Evolutionary conservation across 2,329 filamentous ascomycete species (phyloP).

Genomic region (Trichoderma arundinaceum): DNA sequence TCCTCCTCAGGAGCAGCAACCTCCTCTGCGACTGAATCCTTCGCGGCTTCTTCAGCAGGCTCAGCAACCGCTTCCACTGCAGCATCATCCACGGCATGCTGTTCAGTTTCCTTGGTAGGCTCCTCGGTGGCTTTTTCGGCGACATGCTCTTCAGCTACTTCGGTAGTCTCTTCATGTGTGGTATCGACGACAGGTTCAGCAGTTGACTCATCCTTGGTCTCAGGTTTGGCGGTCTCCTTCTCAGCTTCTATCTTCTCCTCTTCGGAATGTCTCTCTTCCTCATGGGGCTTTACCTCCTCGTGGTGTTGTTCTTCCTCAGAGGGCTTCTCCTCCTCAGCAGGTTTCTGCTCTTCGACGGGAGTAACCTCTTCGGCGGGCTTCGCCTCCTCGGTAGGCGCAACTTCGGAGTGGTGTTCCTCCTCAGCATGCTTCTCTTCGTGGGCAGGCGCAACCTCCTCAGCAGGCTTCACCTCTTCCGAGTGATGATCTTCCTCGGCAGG

Average conservation of each 20-base stretch:
- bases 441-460: neutral
- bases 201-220: conserved; percentile 25
- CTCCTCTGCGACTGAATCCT: conserved; percentile 9
- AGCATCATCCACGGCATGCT: conserved; percentile 1
- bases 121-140: conserved; percentile 10
- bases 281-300: neutral
- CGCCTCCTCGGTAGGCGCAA: neutral
- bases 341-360: conserved; percentile 3
- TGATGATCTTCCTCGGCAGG: conserved; percentile 8
- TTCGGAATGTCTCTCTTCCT: conserved; percentile 3
- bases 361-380: neutral
- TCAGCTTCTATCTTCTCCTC: conserved; percentile 9
- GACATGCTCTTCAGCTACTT: conserved; percentile 25
- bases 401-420: conserved; percentile 2
- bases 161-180: conserved; percentile 23
- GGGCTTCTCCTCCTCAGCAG: neutral
- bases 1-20: neutral
- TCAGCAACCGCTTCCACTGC: neutral
- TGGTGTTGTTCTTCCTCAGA: neutral
- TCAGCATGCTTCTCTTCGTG: conserved; percentile 12
- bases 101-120: conserved; percentile 2
- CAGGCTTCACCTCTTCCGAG: conserved; percentile 7
- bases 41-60: conserved; percentile 5
- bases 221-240: conserved; percentile 17
- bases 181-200: conserved; percentile 21